Evolutionary conservation across 805 yeast species (phyloP), one percentile per base, ranked within the genome.

Genomic region (Teunomyces tritomae): DNA sequence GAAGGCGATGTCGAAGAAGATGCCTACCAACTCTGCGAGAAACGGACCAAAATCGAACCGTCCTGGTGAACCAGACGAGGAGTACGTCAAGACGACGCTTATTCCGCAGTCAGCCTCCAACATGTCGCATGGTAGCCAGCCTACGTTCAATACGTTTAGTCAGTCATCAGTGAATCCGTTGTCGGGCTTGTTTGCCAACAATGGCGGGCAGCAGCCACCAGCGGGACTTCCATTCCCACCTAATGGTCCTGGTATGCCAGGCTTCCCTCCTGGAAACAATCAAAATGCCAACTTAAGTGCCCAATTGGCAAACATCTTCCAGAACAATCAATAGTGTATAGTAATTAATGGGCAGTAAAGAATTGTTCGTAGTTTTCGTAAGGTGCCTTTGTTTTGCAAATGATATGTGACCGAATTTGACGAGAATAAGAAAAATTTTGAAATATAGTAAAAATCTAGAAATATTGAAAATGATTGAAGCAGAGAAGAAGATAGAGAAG

Each of bases 11-110:
- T 85, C 95, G 8, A 84, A 83, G 68, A 87, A 89, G 64, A 87
- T 89, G 96, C 96, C 96, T 13, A 89, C 96, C 4, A 90, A 90
- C 65, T 83, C 89, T 14, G 80, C 90, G 4, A 80, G 87, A 69
- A 84, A 85, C 65, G 96, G 96, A 3, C 96, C 96, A 28, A 83
- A 85, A 61, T 86, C 95, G 2, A 84, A 85, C 47, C 77, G 75
- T 56, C 84, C 85, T 2, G 83, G 83, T 53, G 83, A 78, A 56
- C 69, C 78, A n/a, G 76, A 65, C 50, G 76, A 71, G 35, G 67
- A 66, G 33, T 68, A 62, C 47, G 74, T 63, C 45, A 70, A 64
- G 58, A 63, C 73, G 13, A 59, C 70, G 5, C 55, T 64, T 48
- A 55, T 59, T 39, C 59, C 59, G 3, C 65, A 61, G 47, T 43